Evolutionary conservation across 805 yeast species (phyloP).

Genomic region (Suhomyces canberraensis): DNA sequence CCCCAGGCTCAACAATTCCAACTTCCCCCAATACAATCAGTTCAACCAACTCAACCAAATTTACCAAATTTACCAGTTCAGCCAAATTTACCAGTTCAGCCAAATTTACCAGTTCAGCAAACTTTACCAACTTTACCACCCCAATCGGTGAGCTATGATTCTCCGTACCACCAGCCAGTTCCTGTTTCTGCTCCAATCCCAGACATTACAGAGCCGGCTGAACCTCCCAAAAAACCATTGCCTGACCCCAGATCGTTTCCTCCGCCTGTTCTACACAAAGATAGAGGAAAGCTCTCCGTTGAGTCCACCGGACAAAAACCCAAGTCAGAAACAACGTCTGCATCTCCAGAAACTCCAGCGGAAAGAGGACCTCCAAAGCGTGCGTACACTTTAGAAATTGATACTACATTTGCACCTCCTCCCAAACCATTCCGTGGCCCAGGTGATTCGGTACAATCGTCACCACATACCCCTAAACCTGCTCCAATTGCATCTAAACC

Average conservation of each 20-base stretch:
- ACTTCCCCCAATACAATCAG: no score
- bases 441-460: neutral
- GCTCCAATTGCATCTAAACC: neutral
- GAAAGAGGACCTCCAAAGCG: constrained; percentile 13
- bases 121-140: constrained; percentile 6
- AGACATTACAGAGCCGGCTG: neutral
- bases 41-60: no score
- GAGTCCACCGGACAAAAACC: neutral
- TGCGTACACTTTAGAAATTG: constrained; percentile 26
- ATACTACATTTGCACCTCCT: constrained; percentile 43
- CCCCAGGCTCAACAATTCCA: no score
- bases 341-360: neutral
- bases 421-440: constrained; percentile 30
- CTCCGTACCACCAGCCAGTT: constrained; percentile 5
- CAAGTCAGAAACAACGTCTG: neutral
- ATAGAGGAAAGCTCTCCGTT: constrained; percentile 13
- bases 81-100: no score
- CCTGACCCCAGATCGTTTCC: constrained; percentile 38
- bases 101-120: constrained; percentile 3
- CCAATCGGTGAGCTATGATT: constrained; percentile 2
- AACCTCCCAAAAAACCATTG: constrained; percentile 20
- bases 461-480: neutral
- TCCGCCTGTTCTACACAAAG: constrained; percentile 41
- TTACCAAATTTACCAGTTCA: no score
- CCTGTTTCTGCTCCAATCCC: neutral